Evolutionary conservation across 345 rosid species (phyloP), one percentile per base, ranked within the genome.

Genomic region (Geranium brycei): DNA sequence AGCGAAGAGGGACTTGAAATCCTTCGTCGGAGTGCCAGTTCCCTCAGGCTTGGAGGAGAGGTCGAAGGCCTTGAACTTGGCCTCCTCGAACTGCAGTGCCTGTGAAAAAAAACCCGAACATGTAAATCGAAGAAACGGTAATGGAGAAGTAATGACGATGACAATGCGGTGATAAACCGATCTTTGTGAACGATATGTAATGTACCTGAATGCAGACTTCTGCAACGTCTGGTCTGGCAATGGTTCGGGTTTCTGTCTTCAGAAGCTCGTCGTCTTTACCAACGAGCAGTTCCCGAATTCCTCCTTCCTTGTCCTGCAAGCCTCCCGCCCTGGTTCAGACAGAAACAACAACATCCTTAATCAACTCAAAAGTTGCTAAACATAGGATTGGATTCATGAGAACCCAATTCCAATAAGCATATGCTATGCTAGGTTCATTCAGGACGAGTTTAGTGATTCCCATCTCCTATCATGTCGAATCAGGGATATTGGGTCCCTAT

Each of bases 181-280:
- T 38, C 47, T 10, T 38, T 10, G 53, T 47, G 15, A 47, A 47
- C 41, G 47, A 38, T 38, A 23, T 23, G 28, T 23, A 23, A 47
- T 16, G 17, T 68, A 87, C 97, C 97, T 85, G 95, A 72, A 85
- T 58, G 71, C 95, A 85, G 65, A 84, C 95, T 82, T 87, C 92
- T 4, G 99, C 97, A 19, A 90, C 96, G 73, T 93, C 99, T 58
- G 74, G 78, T 66, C 99, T 80, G 16, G 89, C 76, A 12, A 93
- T 88, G 53, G 91, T 74, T 73, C 77, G 86, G 62, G 86, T 85
- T 2, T 84, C 89, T 13, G 97, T 90, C 82, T 88, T 79, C 17
- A 90, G 91, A 79, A 93, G 91, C 80, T 86, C 99, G 23, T 93
- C 97, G 28, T 93, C 84, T 75, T 93, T 88, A 19, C 97, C 96